These are phyloP conservation scores for Leccinum subatratum DNA, from an alignment of 1,284 basidiomycete species.

Conservation along the genomic window DNA sequence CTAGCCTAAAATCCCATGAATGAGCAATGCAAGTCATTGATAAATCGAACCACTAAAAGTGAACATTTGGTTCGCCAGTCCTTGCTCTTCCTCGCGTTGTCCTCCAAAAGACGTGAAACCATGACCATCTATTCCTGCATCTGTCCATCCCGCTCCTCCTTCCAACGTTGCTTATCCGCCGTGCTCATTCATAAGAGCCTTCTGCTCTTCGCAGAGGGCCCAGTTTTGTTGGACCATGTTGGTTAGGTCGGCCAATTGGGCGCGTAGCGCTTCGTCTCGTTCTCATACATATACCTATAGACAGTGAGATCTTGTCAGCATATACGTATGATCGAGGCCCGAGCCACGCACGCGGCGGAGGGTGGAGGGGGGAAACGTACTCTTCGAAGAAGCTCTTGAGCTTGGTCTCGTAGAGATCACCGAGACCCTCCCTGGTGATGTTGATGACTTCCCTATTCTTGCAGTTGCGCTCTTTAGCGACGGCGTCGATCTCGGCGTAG, in stretches of 20 bases:
- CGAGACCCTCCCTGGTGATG: slow-evolving; percentile 64
- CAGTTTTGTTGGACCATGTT: slow-evolving; percentile 62
- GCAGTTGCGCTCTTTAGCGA: slow-evolving; percentile 66
- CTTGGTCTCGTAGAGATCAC: slow-evolving; percentile 66
- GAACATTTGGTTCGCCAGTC: slow-evolving; percentile 37
- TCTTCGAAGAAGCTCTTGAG: slow-evolving; percentile 78
- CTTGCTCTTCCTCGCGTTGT: slow-evolving; percentile 48
- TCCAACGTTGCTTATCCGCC: slow-evolving; percentile 51
- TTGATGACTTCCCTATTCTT: slow-evolving; percentile 76
- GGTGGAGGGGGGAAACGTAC: slow-evolving; percentile 38
- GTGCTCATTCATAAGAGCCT: slow-evolving; percentile 49
- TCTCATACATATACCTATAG: slow-evolving; percentile 79
- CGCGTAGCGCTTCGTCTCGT: slow-evolving; percentile 63
- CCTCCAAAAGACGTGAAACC: slow-evolving; percentile 51
- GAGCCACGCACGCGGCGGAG: no score
- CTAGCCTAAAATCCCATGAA: slow-evolving; percentile 42
- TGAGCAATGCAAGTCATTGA: slow-evolving; percentile 9
- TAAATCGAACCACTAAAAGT: no score
- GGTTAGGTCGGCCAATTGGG: slow-evolving; percentile 62
- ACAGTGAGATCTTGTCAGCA: slow-evolving; percentile 4
- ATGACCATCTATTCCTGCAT: slow-evolving; percentile 53
- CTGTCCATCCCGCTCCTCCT: slow-evolving; percentile 51
- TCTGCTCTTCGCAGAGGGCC: slow-evolving; percentile 53
- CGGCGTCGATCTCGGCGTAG: slow-evolving; percentile 52
- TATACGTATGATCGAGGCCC: not conserved